phyloP scores from a whole-genome alignment of 441 rosid species.

The Iberis amara region DNA sequence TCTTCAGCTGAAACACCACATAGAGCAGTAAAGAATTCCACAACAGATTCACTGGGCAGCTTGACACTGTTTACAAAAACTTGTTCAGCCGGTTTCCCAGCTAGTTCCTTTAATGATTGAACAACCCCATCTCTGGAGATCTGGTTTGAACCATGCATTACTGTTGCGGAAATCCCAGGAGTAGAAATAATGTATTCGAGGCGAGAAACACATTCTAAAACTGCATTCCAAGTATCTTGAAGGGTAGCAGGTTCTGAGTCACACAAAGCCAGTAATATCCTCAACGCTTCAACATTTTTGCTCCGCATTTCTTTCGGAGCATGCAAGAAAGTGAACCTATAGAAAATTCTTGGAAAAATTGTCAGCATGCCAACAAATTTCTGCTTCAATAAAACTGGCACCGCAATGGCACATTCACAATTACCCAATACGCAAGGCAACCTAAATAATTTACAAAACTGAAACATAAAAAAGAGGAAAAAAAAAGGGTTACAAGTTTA shows the following conservation, averaged over 20 bases:
- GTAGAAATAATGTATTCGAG: conserved; percentile 94
- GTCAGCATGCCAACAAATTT: conserved; percentile 26
- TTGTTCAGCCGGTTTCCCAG: conserved; percentile 95
- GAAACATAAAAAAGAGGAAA: conserved; percentile 10
- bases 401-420: conserved; percentile 5
- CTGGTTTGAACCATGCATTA: conserved; percentile 98
- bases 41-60: conserved; percentile 87
- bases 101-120: conserved; percentile 82
- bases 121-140: conserved; percentile 96
- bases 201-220: conserved; percentile 97
- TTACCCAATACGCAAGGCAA: conserved; percentile 13
- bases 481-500: conserved; percentile 28
- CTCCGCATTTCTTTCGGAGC: conserved; percentile 97
- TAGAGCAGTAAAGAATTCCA: conserved; percentile 96
- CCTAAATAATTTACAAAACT: conserved; percentile 7
- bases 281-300: conserved; percentile 97
- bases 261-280: conserved; percentile 69
- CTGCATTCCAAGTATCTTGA: conserved; percentile 99
- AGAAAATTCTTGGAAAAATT: conserved; percentile 30
- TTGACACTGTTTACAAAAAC: conserved; percentile 88
- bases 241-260: conserved; percentile 81
- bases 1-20: conserved; percentile 99
- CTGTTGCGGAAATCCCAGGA: conserved; percentile 87
- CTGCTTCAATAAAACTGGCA: conserved; percentile 10
- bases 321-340: conserved; percentile 98